Percentiles rank a stretch among this genome's conserved stretches.
These are phyloP conservation scores for Lachancea sp. DNA, from an alignment of 805 yeast species.

Conservation along the genomic window DNA sequence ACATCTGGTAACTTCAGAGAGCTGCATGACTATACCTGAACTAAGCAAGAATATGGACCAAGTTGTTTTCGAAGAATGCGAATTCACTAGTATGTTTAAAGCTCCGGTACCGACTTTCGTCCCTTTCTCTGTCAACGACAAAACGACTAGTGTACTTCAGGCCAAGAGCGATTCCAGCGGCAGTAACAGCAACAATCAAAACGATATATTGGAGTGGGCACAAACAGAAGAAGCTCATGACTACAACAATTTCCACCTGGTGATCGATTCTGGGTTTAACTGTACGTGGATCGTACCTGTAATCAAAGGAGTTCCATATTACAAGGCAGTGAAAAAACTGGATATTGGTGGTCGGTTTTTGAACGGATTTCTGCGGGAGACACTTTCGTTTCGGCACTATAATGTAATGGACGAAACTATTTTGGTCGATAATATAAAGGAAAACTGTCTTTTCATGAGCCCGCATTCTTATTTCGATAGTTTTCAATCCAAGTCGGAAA, in stretches of 20 bases:
- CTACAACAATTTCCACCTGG: slow-evolving; percentile 60
- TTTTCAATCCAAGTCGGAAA: slow-evolving; percentile 25
- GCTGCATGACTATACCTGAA: slow-evolving; percentile 75
- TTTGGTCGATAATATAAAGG: slow-evolving; percentile 79
- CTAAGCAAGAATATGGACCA: slow-evolving; percentile 83
- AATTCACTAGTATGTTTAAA: slow-evolving; percentile 63
- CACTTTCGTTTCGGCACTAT: slow-evolving; percentile 84
- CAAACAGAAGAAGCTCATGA: slow-evolving; percentile 6
- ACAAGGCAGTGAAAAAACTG: slow-evolving; percentile 69
- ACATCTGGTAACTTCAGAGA: slow-evolving; percentile 67
- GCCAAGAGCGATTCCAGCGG: slow-evolving; percentile 17
- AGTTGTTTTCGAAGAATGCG: slow-evolving; percentile 90
- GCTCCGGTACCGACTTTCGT: slow-evolving; percentile 54
- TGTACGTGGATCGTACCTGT: slow-evolving; percentile 86
- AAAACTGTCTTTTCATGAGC: slow-evolving; percentile 38
- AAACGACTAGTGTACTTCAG: slow-evolving; percentile 12
- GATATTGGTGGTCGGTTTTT: slow-evolving; percentile 84
- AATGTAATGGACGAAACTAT: slow-evolving; percentile 89
- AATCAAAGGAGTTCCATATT: slow-evolving; percentile 65
- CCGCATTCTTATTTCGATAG: slow-evolving; percentile 44
- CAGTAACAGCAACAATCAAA: not conserved
- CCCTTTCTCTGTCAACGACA: slow-evolving; percentile 47
- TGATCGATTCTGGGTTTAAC: slow-evolving; percentile 83
- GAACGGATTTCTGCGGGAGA: slow-evolving; percentile 76
- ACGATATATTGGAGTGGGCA: not conserved